Evolutionary conservation across 108 stramenopile genomes (phyloP).

Genomic region (Chaetoceros tenuissimus): DNA sequence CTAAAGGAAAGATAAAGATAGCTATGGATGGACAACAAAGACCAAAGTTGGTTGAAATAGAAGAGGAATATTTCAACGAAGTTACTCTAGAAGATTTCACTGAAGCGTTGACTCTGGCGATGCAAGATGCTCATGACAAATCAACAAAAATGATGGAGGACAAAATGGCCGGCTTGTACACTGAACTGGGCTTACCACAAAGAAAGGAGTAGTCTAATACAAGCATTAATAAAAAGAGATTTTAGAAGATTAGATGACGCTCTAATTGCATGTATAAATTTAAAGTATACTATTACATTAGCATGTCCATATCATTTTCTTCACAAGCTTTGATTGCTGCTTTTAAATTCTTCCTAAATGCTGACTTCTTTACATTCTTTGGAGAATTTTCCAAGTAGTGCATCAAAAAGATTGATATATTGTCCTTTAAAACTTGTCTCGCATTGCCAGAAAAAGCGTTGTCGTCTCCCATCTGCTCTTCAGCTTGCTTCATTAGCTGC

Average conservation of each 20-base stretch:
- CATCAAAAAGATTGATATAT: slow-evolving; percentile 68
- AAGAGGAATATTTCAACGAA: slow-evolving; percentile 19
- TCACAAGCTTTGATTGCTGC: slow-evolving; percentile 69
- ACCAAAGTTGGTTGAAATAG: slow-evolving; percentile 27
- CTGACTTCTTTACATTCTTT: slow-evolving; percentile 66
- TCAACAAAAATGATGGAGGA: slow-evolving; percentile 27
- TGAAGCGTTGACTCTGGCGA: slow-evolving; percentile 19
- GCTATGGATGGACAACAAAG: slow-evolving; percentile 29
- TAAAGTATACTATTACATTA: background rate
- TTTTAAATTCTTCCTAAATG: slow-evolving; percentile 63
- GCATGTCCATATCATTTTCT: slow-evolving; percentile 7
- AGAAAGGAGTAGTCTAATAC: no score
- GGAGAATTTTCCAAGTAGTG: slow-evolving; percentile 75
- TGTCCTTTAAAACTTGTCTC: slow-evolving; percentile 28
- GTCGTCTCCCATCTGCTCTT: slow-evolving; percentile 4
- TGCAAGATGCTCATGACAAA: slow-evolving; percentile 40
- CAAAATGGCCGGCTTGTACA: slow-evolving; percentile 34
- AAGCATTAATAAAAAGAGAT: no score
- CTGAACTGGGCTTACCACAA: slow-evolving; percentile 19
- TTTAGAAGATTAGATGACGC: no score
- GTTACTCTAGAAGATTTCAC: slow-evolving; percentile 11
- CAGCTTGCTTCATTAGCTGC: slow-evolving; percentile 1
- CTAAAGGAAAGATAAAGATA: slow-evolving; percentile 42
- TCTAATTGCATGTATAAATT: no score
- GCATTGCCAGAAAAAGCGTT: slow-evolving; percentile 23